These are phyloP conservation scores for Rhizophagus sp. DNA, from an alignment of 192 early-diverging fungal genomes.

Conservation along the genomic window DNA sequence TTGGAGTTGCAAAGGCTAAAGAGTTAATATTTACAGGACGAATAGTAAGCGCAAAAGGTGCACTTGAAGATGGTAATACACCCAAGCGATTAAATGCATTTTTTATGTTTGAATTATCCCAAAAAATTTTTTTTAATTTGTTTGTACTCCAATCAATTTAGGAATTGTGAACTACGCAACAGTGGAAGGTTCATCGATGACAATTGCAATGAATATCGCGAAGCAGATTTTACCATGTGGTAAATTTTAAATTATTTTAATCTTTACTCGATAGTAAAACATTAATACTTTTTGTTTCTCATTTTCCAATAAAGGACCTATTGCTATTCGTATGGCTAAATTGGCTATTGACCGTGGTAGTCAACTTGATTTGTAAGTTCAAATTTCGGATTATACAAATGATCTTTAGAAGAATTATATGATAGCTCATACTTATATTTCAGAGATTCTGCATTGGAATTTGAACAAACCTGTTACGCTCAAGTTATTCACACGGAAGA, in stretches of 20 bases:
- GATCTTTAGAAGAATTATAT: neutral
- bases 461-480: slow-evolving; percentile 94
- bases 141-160: slow-evolving; percentile 16
- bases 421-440: neutral
- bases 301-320: slow-evolving; percentile 60
- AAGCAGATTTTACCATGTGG: slow-evolving; percentile 66
- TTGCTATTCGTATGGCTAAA: slow-evolving; percentile 92
- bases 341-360: slow-evolving; percentile 80
- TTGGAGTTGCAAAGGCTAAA: slow-evolving; percentile 86
- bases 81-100: neutral
- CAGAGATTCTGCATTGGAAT: slow-evolving; percentile 79
- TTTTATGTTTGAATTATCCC: neutral
- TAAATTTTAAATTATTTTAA: neutral
- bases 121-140: neutral
- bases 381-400: neutral
- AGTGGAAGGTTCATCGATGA: slow-evolving; percentile 59
- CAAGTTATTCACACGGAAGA: slow-evolving; percentile 94
- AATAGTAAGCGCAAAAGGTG: slow-evolving; percentile 63
- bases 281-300: neutral
- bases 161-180: slow-evolving; percentile 82
- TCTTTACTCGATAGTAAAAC: neutral
- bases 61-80: slow-evolving; percentile 57
- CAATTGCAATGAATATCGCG: slow-evolving; percentile 80
- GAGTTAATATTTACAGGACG: slow-evolving; percentile 90
- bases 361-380: slow-evolving; percentile 72